phyloP scores from a whole-genome alignment of 352 stramenopile genomes.

The Peronospora belbahrii region DNA sequence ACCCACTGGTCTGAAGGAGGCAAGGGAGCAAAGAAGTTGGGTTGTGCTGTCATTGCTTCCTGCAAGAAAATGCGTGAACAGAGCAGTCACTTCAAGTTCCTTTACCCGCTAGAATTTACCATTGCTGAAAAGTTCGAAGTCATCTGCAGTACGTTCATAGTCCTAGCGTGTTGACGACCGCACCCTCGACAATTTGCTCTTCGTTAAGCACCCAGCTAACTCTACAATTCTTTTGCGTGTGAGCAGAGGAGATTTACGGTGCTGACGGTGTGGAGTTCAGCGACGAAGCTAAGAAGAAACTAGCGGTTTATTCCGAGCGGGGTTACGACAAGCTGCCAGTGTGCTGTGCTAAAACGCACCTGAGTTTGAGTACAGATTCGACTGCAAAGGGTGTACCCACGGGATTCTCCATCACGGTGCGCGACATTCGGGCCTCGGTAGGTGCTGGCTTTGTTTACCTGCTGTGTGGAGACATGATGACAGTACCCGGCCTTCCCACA shows the following conservation, averaged over 20 bases:
- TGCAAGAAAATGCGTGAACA: slow-evolving; percentile 75
- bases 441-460: slow-evolving; percentile 95
- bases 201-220: slow-evolving; percentile 4
- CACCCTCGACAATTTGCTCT: neutral
- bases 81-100: slow-evolving; percentile 87
- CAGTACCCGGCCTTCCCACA: slow-evolving; percentile 96
- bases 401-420: slow-evolving; percentile 90
- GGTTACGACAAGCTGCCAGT: slow-evolving; percentile 81
- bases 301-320: slow-evolving; percentile 84
- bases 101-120: slow-evolving; percentile 90
- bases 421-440: slow-evolving; percentile 92
- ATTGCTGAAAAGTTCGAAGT: slow-evolving; percentile 95
- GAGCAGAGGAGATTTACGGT: slow-evolving; percentile 93
- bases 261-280: slow-evolving; percentile 92
- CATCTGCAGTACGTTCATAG: slow-evolving; percentile 90
- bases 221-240: neutral
- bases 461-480: slow-evolving; percentile 97
- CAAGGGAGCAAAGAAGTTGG: slow-evolving; percentile 89
- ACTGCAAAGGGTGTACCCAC: slow-evolving; percentile 91
- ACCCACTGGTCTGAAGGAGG: slow-evolving; percentile 73
- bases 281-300: slow-evolving; percentile 90
- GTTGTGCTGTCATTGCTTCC: slow-evolving; percentile 86
- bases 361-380: slow-evolving; percentile 94
- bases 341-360: slow-evolving; percentile 99
- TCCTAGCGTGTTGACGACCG: slow-evolving; percentile 12